Evolutionary conservation across 2,329 filamentous ascomycete species (phyloP).

Genomic region (Nannizzia gypsea): DNA sequence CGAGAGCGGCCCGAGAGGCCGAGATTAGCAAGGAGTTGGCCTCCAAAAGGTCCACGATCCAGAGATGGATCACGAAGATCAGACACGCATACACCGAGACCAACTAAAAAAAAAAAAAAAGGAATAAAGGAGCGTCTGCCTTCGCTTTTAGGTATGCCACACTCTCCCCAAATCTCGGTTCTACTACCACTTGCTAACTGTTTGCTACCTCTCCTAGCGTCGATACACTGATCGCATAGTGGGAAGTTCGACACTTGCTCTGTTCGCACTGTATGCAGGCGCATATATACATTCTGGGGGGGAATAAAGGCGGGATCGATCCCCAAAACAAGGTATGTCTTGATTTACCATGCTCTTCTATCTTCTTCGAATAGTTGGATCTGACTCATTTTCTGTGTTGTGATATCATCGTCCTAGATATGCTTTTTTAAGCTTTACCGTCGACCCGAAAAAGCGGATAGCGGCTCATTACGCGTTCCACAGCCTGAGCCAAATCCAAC

Average conservation of each 20-base stretch:
- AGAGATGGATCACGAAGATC: constrained; percentile 6
- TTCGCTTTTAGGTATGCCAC: constrained; percentile 2
- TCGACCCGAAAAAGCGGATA: background rate
- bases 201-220: background rate
- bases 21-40: background rate
- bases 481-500: background rate
- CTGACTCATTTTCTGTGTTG: background rate
- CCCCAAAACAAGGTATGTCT: background rate
- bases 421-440: constrained; percentile 1
- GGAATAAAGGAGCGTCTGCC: constrained; percentile 1
- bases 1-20: background rate
- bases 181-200: background rate
- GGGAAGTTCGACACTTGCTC: background rate
- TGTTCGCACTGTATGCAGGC: background rate
- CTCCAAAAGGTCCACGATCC: background rate
- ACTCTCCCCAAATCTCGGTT: background rate
- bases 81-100: constrained; percentile 5
- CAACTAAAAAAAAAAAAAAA: background rate
- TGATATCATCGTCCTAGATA: background rate
- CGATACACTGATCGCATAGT: constrained; percentile 1
- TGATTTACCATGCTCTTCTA: background rate
- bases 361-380: background rate
- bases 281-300: background rate
- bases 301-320: background rate
- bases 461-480: background rate